Base-by-base conservation (phyloP, 2,329 filamentous ascomycete genomes). In the Apiospora saccharicola region DNA sequence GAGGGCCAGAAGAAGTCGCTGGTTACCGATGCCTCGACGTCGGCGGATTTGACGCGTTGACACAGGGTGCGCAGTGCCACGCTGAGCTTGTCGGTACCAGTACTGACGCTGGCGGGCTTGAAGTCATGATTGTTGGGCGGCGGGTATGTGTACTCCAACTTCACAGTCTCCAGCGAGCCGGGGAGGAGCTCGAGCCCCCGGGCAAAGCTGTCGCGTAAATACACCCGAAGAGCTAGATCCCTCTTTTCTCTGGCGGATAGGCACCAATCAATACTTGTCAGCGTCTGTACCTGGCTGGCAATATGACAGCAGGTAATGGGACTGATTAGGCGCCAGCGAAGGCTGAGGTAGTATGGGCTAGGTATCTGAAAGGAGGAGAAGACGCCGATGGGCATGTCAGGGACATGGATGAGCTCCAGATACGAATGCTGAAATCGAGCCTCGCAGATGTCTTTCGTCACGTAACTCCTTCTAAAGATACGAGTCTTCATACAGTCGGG, bases 1-100 rank as follows among this genome's bases (percentile, higher is more conserved):
- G 49, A 51, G n/a, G 49, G 49, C 49, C n/a, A 51, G 49, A 51
- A 51, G n/a, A 51, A 51, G 49, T 51, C 49, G 49, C 49, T 51
- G 49, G 49, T 51, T 24, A 24, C 49, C 13, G n/a, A 51, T 51
- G 49, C n/a, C 49, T 51, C 49, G 49, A 26, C n/a, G n/a, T 51
- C 49, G 49, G 49, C 49, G 49, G 10, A 51, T 26, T 26, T 26
- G 49, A 51, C n/a, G 49, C 49, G 49, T 51, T 51, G 49, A 13
- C 49, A 26, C n/a, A 51, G 49, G 49, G 49, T n/a, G 8, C 24
- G 49, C n/a, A 51, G 49, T 51, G 49, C 49, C n/a, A 51, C n/a
- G 49, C 49, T 51, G 49, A 51, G 49, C n/a, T 26, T 51, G 49
- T 51, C n/a, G n/a, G 10, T 13, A 26, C 49, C n/a, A 51, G 49